A percentile compares a stretch with the other conserved stretches of the same genome.
phyloP scores from a whole-genome alignment of 768 basidiomycete genomes.

The Kwoniella europaea region DNA sequence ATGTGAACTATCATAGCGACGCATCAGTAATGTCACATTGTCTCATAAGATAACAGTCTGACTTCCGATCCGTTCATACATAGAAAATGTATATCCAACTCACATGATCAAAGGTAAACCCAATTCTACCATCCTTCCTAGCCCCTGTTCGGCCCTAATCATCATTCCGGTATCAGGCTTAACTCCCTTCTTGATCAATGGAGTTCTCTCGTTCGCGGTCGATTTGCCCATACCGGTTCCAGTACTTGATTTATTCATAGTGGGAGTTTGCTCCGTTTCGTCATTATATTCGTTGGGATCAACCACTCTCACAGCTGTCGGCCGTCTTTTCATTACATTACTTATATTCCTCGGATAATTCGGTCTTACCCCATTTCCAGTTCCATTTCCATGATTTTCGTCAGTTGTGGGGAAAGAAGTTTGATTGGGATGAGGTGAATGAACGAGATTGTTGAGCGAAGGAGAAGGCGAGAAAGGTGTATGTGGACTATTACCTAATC shows the following conservation, averaged over 20 bases:
- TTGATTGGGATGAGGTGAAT: background rate
- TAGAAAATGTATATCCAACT: conserved; percentile 62
- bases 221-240: background rate
- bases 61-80: no score
- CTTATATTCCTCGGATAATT: conserved; percentile 10
- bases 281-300: conserved; percentile 9
- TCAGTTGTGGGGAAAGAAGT: background rate
- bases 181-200: conserved; percentile 52
- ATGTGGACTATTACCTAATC: conserved; percentile 7
- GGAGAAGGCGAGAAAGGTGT: conserved; percentile 15
- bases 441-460: conserved; percentile 11
- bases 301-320: conserved; percentile 45
- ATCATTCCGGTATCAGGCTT: conserved; percentile 49
- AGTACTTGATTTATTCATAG: background rate
- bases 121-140: conserved; percentile 65
- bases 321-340: conserved; percentile 35
- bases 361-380: background rate
- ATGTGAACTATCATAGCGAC: conserved; percentile 70
- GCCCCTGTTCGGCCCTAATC: conserved; percentile 68
- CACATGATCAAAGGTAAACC: conserved; percentile 78
- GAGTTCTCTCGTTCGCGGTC: conserved; percentile 36
- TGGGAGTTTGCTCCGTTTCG: conserved; percentile 1
- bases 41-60: no score
- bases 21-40: conserved; percentile 12
- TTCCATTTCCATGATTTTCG: no score